Percentiles rank a stretch among this genome's conserved stretches.
Conservation (phyloP, 257 asterid species). For the Petunia secreta region DNA sequence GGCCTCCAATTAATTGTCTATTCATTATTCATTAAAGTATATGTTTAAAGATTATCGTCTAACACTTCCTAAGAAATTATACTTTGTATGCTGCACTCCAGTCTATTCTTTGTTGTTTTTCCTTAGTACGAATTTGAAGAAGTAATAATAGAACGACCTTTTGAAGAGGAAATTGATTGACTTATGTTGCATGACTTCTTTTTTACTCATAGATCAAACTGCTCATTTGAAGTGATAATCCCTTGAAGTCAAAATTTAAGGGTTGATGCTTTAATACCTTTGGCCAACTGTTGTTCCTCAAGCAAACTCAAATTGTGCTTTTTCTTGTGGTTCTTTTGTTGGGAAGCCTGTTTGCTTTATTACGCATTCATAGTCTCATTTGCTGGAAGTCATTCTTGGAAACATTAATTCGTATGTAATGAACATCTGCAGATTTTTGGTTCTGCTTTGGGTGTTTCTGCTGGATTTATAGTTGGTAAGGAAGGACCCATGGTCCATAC, state of each 20-base stretch:
- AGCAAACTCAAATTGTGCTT: conserved; percentile 16
- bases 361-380: background rate
- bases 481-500: conserved; percentile 99
- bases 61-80: background rate
- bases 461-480: conserved; percentile 98
- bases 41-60: background rate
- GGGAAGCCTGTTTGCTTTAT: conserved; percentile 22
- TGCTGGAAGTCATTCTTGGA: background rate
- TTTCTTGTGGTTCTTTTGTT: conserved; percentile 4
- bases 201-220: background rate
- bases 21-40: background rate
- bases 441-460: conserved; percentile 91
- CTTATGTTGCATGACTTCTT: background rate
- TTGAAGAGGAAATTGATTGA: background rate
- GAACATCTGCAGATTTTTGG: conserved; percentile 71
- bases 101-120: background rate
- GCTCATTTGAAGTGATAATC: background rate
- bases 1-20: background rate
- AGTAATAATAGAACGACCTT: background rate
- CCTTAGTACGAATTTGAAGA: background rate
- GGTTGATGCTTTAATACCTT: conserved; percentile 9
- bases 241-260: background rate
- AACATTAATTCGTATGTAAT: background rate
- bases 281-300: conserved; percentile 15
- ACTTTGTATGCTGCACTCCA: background rate